Evolutionary conservation across 768 basidiomycete genomes (phyloP).

Genomic region (Ramaria rubella): DNA sequence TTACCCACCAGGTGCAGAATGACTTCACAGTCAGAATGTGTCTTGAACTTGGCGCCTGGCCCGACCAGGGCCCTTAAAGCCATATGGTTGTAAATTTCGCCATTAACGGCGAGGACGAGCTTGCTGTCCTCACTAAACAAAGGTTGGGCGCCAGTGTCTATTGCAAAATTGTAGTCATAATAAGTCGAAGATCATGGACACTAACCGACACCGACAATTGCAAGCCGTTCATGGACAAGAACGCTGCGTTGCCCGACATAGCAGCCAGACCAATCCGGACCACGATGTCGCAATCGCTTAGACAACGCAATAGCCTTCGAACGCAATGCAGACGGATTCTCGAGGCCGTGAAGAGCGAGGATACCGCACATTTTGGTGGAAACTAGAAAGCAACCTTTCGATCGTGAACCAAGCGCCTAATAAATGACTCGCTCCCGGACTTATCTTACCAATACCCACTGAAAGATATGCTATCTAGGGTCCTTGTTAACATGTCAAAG

Average conservation of each 20-base stretch:
- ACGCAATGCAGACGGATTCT: conserved; percentile 63
- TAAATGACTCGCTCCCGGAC: conserved; percentile 8
- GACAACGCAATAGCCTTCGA: conserved; percentile 76
- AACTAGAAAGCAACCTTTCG: background rate
- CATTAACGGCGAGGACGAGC: conserved; percentile 85
- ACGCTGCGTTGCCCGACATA: conserved; percentile 76
- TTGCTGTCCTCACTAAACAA: conserved; percentile 81
- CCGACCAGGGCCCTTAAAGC: conserved; percentile 65
- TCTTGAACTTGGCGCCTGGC: conserved; percentile 76
- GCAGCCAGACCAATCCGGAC: conserved; percentile 98
- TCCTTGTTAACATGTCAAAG: too few species aligned
- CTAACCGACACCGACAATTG: conserved; percentile 95
- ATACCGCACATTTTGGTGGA: conserved; percentile 90
- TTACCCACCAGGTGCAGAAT: conserved; percentile 84
- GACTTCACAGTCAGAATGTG: conserved; percentile 96
- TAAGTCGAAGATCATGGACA: conserved; percentile 14
- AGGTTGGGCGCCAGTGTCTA: conserved; percentile 96
- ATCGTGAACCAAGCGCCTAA: background rate
- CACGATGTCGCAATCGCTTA: conserved; percentile 86
- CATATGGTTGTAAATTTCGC: conserved; percentile 98
- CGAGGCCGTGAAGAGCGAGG: conserved; percentile 74
- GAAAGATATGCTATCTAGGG: too few species aligned
- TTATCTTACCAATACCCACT: too few species aligned
- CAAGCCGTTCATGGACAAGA: conserved; percentile 92
- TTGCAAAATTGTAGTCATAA: background rate